Evolutionary conservation across 1,139 yeast genomes (phyloP).

Genomic region (Debaryomyces singareniensis): DNA sequence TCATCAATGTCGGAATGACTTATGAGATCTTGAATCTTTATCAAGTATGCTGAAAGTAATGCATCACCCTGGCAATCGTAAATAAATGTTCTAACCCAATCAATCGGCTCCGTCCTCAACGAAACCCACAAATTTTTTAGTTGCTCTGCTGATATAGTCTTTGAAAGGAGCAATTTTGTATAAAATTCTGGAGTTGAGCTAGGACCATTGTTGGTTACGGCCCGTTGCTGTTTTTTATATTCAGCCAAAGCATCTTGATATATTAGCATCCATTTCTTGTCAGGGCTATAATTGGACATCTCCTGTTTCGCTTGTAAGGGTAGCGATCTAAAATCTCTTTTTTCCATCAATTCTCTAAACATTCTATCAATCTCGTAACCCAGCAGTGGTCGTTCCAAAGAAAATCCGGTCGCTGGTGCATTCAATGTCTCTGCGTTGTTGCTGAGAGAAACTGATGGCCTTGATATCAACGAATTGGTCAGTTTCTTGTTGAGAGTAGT

Average conservation of each 20-base stretch:
- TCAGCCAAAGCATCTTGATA: slow-evolving; percentile 83
- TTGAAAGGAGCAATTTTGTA: slow-evolving; percentile 68
- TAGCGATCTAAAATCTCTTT: slow-evolving; percentile 73
- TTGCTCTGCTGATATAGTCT: slow-evolving; percentile 62
- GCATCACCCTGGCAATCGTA: slow-evolving; percentile 85
- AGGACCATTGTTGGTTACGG: slow-evolving; percentile 23
- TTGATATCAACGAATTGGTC: slow-evolving; percentile 24
- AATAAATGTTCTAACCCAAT: slow-evolving; percentile 77
- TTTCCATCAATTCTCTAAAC: slow-evolving; percentile 69
- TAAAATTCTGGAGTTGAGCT: slow-evolving; percentile 67
- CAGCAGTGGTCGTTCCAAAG: slow-evolving; percentile 51
- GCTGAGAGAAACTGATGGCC: slow-evolving; percentile 22
- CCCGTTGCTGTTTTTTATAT: slow-evolving; percentile 49
- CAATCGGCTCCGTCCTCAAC: slow-evolving; percentile 82
- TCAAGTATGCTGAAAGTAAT: slow-evolving; percentile 49
- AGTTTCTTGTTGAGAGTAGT: slow-evolving; percentile 14
- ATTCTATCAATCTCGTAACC: slow-evolving; percentile 56
- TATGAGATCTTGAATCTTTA: slow-evolving; percentile 35
- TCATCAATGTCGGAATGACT: slow-evolving; percentile 27
- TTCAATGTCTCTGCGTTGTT: slow-evolving; percentile 15
- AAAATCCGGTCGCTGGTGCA: slow-evolving; percentile 15
- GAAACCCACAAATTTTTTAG: slow-evolving; percentile 86
- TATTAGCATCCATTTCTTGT: slow-evolving; percentile 88
- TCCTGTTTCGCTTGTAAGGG: slow-evolving; percentile 76
- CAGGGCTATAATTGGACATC: slow-evolving; percentile 67